Conservation (phyloP, 2,329 filamentous ascomycete species). For the Colletotrichum magnum region DNA sequence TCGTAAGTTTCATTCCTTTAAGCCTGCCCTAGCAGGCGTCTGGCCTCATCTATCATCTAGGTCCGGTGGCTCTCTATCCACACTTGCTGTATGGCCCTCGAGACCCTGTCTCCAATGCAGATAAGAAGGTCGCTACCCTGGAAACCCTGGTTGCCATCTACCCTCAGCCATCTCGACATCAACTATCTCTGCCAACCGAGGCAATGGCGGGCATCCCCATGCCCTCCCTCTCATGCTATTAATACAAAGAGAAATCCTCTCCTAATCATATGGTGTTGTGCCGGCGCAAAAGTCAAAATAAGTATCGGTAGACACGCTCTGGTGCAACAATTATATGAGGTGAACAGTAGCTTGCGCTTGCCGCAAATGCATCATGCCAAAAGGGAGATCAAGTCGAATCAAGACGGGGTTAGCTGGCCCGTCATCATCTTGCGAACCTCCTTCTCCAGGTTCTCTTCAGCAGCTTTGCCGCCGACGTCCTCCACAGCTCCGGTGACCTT, state of each 20-base stretch:
- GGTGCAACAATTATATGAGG: background rate
- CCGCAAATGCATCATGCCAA: background rate
- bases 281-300: background rate
- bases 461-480: constrained; percentile 46
- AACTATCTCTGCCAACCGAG: background rate
- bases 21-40: background rate
- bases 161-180: background rate
- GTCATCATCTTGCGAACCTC: constrained; percentile 61
- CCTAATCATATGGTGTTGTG: background rate
- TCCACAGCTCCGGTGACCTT: constrained; percentile 64
- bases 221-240: background rate
- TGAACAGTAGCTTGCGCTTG: background rate
- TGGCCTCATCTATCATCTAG: constrained; percentile 8
- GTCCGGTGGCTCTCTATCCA: background rate
- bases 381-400: constrained; percentile 1
- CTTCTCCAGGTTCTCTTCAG: constrained; percentile 56
- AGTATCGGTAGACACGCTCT: background rate
- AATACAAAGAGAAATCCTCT: background rate
- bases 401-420: constrained; percentile 56
- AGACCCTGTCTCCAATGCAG: background rate
- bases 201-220: background rate
- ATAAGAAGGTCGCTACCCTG: background rate
- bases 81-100: background rate
- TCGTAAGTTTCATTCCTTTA: constrained; percentile 11
- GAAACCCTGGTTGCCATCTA: background rate